A percentile compares a stretch with the other conserved stretches of the same genome.
These are phyloP conservation scores for Pneumocystis jirovecii DNA, from an alignment of 1,139 yeast genomes.

Conservation along the genomic window DNA sequence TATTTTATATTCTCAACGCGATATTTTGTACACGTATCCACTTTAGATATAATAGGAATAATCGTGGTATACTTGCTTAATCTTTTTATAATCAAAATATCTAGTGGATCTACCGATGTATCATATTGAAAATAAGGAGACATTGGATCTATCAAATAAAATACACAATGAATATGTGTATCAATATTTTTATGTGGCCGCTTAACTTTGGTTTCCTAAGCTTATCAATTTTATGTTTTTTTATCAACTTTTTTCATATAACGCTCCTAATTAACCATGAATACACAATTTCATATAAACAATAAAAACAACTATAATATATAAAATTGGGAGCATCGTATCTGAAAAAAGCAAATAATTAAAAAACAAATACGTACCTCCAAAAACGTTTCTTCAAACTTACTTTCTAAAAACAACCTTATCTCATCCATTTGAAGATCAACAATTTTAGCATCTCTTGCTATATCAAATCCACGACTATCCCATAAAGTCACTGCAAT, in stretches of 20 bases:
- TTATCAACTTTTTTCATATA: background rate
- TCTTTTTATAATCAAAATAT: background rate
- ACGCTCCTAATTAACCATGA: background rate
- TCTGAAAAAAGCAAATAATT: background rate
- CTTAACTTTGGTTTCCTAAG: background rate
- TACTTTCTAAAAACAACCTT: background rate
- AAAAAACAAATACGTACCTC: background rate
- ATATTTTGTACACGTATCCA: background rate
- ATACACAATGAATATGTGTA: constrained; percentile 2
- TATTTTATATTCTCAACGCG: background rate
- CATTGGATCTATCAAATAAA: background rate
- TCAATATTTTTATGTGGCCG: background rate
- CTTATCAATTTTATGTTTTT: background rate
- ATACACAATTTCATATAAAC: background rate
- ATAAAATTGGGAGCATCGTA: background rate
- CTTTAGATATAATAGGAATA: background rate
- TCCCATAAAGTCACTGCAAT: background rate
- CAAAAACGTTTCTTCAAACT: background rate
- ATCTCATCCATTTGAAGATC: constrained; percentile 1
- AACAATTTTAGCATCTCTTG: background rate
- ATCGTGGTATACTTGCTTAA: background rate
- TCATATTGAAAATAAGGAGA: background rate
- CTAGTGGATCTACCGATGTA: background rate
- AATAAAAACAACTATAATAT: background rate
- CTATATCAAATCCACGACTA: background rate